Evolutionary conservation across 164 flowering plant genomes (phyloP), one percentile per base, ranked within the genome.

Genomic region (Brasenia schreberi): DNA sequence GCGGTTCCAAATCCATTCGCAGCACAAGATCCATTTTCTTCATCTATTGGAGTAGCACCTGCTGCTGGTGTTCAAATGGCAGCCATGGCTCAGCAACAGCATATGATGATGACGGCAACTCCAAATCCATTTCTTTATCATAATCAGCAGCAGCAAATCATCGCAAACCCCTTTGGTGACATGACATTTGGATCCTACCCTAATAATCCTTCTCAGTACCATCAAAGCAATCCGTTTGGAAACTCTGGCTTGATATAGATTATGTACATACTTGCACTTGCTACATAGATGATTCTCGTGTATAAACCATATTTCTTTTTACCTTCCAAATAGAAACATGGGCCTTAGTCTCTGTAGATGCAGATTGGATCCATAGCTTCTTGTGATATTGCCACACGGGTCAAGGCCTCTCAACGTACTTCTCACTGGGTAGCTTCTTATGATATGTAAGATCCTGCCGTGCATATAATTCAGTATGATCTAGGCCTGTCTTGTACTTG

Each of bases 121-220:
- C 14, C 73, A 10, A 87, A 88, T 73, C 96, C 97, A 45, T 95
- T 88, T 65, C 82, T 74, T 70, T 76, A 71, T 42, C 81, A 70
- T 62, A 78, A 70, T 52, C 87, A 65, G 44, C 82, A 49, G 33
- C 87, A 77, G 69, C 67, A 78, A 19, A 74, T 62, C 44, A 80
- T 87, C 27, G 63, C 87, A 64, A 94, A 94, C 70, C 99, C 99
- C 6, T 94, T 94, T 61, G 96, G 86, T 5, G 99, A 94, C 71
- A 0, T 82, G 0, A 86, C 86, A 5, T 91, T 94, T 63, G 85
- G 83, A 27, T 70, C 86, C 23, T 94, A 87, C 67, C 85, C 96
- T 5, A 78, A 42, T 18, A 78, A 78, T 66, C 78, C 75, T n/a
- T 67, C 68, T 18, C 58, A 75, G 43, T 87, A 85, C 19, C 84